Evolutionary conservation across 768 basidiomycete species (phyloP), one percentile per base, ranked within the genome.

Genomic region (Suillus occidentalis): DNA sequence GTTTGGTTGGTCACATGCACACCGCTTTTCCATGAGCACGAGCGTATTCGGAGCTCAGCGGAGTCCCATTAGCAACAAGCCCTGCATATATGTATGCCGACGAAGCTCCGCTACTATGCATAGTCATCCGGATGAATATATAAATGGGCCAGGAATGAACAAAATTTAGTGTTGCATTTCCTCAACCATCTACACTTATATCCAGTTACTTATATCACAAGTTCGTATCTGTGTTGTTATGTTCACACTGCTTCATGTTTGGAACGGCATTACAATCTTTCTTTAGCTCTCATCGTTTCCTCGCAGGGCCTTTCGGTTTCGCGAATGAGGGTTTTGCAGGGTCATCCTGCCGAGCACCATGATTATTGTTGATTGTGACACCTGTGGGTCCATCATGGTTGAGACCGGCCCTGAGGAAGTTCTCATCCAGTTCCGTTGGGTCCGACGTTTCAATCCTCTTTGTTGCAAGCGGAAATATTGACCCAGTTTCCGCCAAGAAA

Each of bases 401-500:
- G 25, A 96, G 80, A 69, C 90, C 88, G 13, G 81, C 74, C 63
- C 79, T 82, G 62, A 97, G 75, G 70, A 83, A 89, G 0, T 77
- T 76, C 69, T 88, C 89, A 43, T 87, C 83, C 16, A 97, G 68
- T 70, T 96, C 95, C 18, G 70, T 66, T 0, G 92, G 90, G 69
- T 94, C 89, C 0, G 92, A 91, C 0, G 92, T 96, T 73, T 97
- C 92, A 62, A 96, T 81, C 80, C 87, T 96, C 71, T 85, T 84
- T 20, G 84, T 69, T 3, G 82, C 81, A 14, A 88, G 66, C 28
- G 69, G 65, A 10, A 81, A 77, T 34, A 78, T 79, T 20, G 80
- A 78, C 36, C 78, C 78, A 59, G 76, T 77, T 16, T 77, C 82
- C 60, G 77, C 77, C 66, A 86, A 80, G 2, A 89, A 71, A 6